Conservation (phyloP, 306 rosid species). For the Cucurbita pepo region DNA sequence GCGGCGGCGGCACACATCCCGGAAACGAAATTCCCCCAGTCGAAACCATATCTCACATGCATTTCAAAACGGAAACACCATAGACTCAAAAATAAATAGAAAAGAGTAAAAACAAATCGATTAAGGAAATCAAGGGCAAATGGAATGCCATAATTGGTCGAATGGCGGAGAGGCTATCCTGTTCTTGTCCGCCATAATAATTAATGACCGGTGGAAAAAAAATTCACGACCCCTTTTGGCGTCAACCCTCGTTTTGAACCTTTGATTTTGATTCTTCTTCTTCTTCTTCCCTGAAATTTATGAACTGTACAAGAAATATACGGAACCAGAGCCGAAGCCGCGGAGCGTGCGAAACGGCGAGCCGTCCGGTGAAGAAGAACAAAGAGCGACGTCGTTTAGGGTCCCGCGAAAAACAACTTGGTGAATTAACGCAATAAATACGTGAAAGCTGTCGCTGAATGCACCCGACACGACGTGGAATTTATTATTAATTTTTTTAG, state of each 20-base stretch:
- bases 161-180: background rate
- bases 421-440: background rate
- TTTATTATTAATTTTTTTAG: too few species aligned
- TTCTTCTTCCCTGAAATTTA: background rate
- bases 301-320: background rate
- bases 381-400: background rate
- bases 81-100: background rate
- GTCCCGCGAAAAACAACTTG: background rate
- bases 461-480: background rate
- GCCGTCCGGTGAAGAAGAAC: background rate
- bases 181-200: background rate
- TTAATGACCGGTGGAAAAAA: background rate
- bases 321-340: background rate
- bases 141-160: background rate
- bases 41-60: slow-evolving; percentile 23
- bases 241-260: background rate
- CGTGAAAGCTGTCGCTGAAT: background rate
- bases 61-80: background rate
- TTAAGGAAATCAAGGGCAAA: background rate
- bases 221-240: background rate
- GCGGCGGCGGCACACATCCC: background rate
- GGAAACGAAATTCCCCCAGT: slow-evolving; percentile 16
- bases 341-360: background rate
- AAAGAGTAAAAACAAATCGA: background rate
- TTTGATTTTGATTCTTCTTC: background rate